A percentile compares a stretch with the other conserved stretches of the same genome.
These are phyloP conservation scores for Sarocladium brachiariae DNA, from an alignment of 2,329 filamentous ascomycete genomes.

Conservation along the genomic window DNA sequence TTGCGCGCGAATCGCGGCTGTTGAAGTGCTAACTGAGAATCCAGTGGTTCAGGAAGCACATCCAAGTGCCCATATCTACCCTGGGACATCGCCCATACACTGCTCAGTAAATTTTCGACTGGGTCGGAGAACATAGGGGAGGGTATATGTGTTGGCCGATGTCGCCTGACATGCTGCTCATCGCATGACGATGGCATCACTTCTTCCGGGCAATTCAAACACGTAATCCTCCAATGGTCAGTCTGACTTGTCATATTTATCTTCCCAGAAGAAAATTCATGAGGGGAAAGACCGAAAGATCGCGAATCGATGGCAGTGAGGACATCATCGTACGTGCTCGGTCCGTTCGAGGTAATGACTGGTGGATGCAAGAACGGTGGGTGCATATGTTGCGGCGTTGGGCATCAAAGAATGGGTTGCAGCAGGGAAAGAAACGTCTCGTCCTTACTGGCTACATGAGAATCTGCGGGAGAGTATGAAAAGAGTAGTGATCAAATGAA, in stretches of 20 bases:
- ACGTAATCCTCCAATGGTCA: background rate
- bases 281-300: too few species aligned
- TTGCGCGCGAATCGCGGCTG: conserved; percentile 5
- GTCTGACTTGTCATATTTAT: background rate
- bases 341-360: too few species aligned
- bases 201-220: too few species aligned
- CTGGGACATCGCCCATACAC: background rate
- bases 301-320: background rate
- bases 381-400: background rate
- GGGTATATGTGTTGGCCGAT: background rate
- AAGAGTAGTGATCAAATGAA: too few species aligned
- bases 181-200: too few species aligned
- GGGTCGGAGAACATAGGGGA: background rate
- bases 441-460: too few species aligned
- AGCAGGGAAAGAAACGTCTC: too few species aligned
- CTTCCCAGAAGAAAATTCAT: too few species aligned
- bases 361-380: background rate
- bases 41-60: too few species aligned
- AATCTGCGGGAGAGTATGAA: too few species aligned
- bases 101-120: too few species aligned
- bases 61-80: background rate
- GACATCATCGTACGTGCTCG: background rate
- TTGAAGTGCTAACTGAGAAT: background rate
- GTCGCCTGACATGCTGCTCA: background rate
- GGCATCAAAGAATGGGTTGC: conserved; percentile 3